Evolutionary conservation across 371 early-diverging fungal species (phyloP).

Genomic region (Syncephalastrum racemosum): DNA sequence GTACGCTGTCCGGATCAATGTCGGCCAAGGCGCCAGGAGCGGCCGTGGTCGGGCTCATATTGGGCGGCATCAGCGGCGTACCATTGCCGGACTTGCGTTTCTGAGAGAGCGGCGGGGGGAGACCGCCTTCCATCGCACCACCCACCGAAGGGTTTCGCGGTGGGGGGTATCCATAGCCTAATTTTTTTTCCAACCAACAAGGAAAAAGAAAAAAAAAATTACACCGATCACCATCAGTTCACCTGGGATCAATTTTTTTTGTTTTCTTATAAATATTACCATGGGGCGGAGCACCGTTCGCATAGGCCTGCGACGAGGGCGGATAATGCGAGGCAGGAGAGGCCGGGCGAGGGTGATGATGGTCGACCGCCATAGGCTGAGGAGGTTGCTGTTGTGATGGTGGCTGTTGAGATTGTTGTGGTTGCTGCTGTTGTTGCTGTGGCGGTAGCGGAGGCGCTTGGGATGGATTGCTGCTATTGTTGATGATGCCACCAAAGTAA

Average conservation of each 20-base stretch:
- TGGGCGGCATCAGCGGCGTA: constrained; percentile 2
- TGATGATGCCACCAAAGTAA: constrained; percentile 51
- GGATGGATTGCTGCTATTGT: constrained; percentile 20
- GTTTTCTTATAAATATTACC: neutral
- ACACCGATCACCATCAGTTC: neutral
- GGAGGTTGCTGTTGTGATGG: constrained; percentile 4
- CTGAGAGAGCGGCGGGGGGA: constrained; percentile 29
- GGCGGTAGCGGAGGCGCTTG: constrained; percentile 12
- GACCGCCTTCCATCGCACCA: no score
- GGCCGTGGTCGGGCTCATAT: constrained; percentile 7
- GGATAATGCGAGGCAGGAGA: neutral
- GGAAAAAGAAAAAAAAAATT: neutral
- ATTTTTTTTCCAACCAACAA: neutral
- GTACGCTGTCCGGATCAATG: constrained; percentile 81
- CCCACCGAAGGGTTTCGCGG: constrained; percentile 1
- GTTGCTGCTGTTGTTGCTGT: constrained; percentile 15
- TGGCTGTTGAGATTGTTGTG: constrained; percentile 7
- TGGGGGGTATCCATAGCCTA: neutral
- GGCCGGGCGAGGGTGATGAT: neutral
- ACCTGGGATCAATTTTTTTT: no score
- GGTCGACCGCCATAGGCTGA: neutral
- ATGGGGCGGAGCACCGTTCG: constrained; percentile 7
- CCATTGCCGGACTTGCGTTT: constrained; percentile 80
- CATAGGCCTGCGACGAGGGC: neutral
- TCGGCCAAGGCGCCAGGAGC: constrained; percentile 65